Evolutionary conservation across 345 rosid genomes (phyloP), one percentile per base, ranked within the genome.

Genomic region (Linum trigynum): DNA sequence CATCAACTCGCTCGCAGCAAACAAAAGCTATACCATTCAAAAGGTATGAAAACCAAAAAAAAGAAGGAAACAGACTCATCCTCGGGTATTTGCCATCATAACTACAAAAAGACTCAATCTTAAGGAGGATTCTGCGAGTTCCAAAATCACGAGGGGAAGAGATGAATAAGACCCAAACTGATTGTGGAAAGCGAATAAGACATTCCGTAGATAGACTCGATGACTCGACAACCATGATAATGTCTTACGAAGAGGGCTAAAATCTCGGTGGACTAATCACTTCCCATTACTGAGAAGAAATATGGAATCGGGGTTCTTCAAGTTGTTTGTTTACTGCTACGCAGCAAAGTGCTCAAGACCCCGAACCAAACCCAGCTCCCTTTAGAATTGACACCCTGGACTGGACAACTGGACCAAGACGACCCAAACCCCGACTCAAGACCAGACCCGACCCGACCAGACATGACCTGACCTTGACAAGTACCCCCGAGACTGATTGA

Each of bases 351-450:
- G 53, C 15, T 36, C 17, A 32, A 57, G 62, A 61, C 65, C 69
- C 66, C 39, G 1, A 15, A 67, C 77, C 32, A 67, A 74, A 56
- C 53, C 75, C 65, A 51, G 38, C 74, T 51, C 65, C 73, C 76
- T 58, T 8, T 53, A 48, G 14, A 48, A 15, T 48, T 48, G 53
- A 48, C 53, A 15, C 53, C 53, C 14, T 12, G 9, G 53, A 48
- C 32, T 23, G 32, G 32, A 23, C 32, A 23, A 23, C 53, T 9
- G 14, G 53, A 48, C 53, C 53, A 48, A 48, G 53, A 48, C 15
- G 53, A 48, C 53, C 53, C 53, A 48, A 48, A 48, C 53, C 32
- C 3, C 2, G 53, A 48, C 53, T 6, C 53, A 48, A 48, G 53
- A 48, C 53, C 14, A 15, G 51, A 45, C 51, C 51, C 12, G 51